These are phyloP conservation scores for Gymnopilus junonius DNA, from an alignment of 768 basidiomycete genomes.

Conservation along the genomic window DNA sequence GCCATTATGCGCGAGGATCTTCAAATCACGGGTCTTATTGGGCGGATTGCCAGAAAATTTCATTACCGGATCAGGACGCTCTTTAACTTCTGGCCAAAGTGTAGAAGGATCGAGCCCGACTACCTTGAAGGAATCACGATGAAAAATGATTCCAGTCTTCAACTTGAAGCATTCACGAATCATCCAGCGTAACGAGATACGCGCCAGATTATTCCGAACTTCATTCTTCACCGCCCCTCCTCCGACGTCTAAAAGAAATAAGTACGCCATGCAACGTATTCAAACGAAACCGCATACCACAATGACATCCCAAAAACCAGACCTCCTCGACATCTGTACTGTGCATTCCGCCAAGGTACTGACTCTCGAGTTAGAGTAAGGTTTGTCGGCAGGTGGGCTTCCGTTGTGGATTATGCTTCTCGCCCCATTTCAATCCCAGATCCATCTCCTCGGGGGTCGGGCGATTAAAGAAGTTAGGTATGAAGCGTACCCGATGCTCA, in stretches of 20 bases:
- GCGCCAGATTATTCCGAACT: constrained; percentile 61
- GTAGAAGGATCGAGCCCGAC: constrained; percentile 51
- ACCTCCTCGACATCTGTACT: constrained; percentile 74
- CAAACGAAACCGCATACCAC: constrained; percentile 48
- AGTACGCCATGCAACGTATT: not conserved
- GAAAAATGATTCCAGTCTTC: constrained; percentile 64
- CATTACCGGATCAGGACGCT: constrained; percentile 43
- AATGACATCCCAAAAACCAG: constrained; percentile 81
- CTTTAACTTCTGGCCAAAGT: constrained; percentile 48
- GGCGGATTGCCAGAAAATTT: constrained; percentile 28
- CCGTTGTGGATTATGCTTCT: constrained; percentile 43
- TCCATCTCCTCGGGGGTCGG: constrained; percentile 42
- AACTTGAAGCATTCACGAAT: constrained; percentile 63
- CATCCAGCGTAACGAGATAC: constrained; percentile 81
- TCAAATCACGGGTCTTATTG: constrained; percentile 19
- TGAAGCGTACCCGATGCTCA: constrained; percentile 67
- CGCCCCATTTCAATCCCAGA: constrained; percentile 53
- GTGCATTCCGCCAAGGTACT: constrained; percentile 38
- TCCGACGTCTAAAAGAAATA: constrained; percentile 61
- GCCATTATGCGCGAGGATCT: constrained; percentile 25
- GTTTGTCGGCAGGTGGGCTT: constrained; percentile 32
- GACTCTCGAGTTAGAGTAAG: constrained; percentile 44
- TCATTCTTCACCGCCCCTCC: constrained; percentile 70
- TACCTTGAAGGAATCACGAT: constrained; percentile 46
- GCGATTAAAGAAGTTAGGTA: constrained; percentile 49